Percentiles rank a stretch among this genome's conserved stretches.
phyloP scores from a whole-genome alignment of 1,284 basidiomycete genomes.

The Puccinia sorghi region DNA sequence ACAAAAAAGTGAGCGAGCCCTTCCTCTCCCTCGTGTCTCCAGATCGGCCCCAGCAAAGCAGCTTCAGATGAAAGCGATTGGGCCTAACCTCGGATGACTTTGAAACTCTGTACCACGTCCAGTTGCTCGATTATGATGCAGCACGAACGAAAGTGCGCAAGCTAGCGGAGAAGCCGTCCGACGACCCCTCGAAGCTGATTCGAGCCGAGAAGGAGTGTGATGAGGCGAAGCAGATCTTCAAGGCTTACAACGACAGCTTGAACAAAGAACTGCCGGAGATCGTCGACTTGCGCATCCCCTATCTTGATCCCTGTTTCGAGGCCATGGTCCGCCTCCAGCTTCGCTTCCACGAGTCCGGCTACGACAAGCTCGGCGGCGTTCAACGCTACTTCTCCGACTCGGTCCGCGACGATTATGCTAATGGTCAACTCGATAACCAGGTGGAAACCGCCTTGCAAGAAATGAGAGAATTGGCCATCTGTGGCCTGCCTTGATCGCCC shows the following conservation, averaged over 20 bases:
- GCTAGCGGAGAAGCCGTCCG: constrained; percentile 85
- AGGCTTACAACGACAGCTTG: constrained; percentile 87
- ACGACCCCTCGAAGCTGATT: constrained; percentile 84
- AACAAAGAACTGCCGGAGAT: constrained; percentile 87
- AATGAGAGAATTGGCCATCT: constrained; percentile 91
- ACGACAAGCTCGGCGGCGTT: constrained; percentile 94
- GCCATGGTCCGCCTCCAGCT: constrained; percentile 93
- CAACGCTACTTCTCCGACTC: constrained; percentile 91
- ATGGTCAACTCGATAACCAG: constrained; percentile 91
- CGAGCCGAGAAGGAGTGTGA: constrained; percentile 93
- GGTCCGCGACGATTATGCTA: constrained; percentile 94
- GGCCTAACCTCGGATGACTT: background rate
- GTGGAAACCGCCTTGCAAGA: constrained; percentile 91
- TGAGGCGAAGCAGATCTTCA: constrained; percentile 88
- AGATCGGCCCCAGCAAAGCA: background rate
- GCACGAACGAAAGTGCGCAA: constrained; percentile 86
- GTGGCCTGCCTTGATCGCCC: constrained; percentile 53
- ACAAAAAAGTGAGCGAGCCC: constrained; percentile 76
- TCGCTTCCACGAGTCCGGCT: constrained; percentile 95
- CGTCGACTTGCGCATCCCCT: constrained; percentile 91
- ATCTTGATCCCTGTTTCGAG: constrained; percentile 97
- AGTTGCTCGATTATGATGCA: constrained; percentile 94
- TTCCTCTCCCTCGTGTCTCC: background rate
- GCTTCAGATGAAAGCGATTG: background rate
- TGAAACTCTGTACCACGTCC: background rate